Percentiles rank a stretch among this genome's conserved stretches.
phyloP scores from a whole-genome alignment of 192 early-diverging fungal genomes.

The Pilobolus umbonatus region DNA sequence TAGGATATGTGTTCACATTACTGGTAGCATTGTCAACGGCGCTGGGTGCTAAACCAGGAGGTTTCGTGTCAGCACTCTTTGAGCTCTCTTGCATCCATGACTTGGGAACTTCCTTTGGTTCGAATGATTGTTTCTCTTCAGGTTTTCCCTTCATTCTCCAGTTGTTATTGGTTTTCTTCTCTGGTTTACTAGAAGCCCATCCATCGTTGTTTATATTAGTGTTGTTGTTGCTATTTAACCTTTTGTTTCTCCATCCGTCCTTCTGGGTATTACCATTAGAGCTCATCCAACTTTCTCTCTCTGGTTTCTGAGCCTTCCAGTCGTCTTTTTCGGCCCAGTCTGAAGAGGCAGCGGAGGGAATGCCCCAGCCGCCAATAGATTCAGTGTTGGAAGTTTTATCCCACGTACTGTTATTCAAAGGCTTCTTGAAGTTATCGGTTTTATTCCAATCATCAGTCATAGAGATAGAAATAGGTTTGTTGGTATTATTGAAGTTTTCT shows the following conservation, averaged over 20 bases:
- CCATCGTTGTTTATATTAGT: constrained; percentile 2
- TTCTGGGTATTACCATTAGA: not conserved
- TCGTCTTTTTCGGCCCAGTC: too few relatives aligned
- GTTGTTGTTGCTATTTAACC: not conserved
- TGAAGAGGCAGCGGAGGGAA: too few relatives aligned
- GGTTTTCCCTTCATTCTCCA: not conserved
- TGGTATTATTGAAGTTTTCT: too few relatives aligned
- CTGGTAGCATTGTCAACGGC: not conserved
- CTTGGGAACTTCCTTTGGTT: not conserved
- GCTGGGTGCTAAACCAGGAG: not conserved
- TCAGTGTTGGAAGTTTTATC: too few relatives aligned
- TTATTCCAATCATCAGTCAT: too few relatives aligned
- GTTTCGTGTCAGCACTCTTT: not conserved
- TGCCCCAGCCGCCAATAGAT: too few relatives aligned
- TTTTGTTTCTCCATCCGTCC: not conserved
- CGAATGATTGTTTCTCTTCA: not conserved
- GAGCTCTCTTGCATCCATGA: not conserved
- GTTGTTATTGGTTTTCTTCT: constrained; percentile 2
- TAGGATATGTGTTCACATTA: too few relatives aligned
- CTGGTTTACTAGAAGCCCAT: not conserved
- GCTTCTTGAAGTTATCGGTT: too few relatives aligned
- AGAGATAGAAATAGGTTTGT: too few relatives aligned
- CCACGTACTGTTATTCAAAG: too few relatives aligned
- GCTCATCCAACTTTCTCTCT: constrained; percentile 6
- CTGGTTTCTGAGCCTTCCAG: too few relatives aligned